Conservation (phyloP, 768 basidiomycete genomes). For the Trametes gibbosa region DNA sequence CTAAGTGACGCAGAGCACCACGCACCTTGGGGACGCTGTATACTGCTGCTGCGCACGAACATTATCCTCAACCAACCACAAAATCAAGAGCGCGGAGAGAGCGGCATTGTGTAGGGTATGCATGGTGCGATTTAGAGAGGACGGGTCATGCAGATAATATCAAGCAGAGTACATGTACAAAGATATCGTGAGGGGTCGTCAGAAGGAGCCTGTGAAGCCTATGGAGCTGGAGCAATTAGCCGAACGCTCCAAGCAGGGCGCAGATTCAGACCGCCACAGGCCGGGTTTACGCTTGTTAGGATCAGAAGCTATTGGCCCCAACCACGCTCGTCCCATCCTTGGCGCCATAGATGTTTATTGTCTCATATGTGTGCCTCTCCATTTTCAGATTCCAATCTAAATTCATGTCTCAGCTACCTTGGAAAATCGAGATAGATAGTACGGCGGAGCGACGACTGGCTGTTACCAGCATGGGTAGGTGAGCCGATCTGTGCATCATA, state of each 20-base stretch:
- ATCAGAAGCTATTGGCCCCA: constrained; percentile 17
- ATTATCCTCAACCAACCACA: constrained; percentile 16
- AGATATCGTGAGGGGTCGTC: constrained; percentile 15
- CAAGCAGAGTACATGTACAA: constrained; percentile 12
- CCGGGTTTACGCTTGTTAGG: constrained; percentile 24
- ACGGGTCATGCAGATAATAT: constrained; percentile 6
- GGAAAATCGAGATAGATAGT: no score
- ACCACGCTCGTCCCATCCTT: constrained; percentile 5
- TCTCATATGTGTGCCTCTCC: no score
- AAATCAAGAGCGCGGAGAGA: constrained; percentile 12
- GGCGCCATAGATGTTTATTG: background rate
- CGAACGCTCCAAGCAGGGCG: background rate
- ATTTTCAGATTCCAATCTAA: no score
- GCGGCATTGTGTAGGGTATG: background rate
- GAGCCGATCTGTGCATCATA: no score
- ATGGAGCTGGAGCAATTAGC: constrained; percentile 15
- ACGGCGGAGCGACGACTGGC: no score
- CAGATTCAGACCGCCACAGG: constrained; percentile 5
- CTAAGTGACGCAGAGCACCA: background rate
- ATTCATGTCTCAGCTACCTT: no score
- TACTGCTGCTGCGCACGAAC: constrained; percentile 19
- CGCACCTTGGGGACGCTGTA: constrained; percentile 25
- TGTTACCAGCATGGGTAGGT: no score
- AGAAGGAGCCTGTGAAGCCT: background rate
- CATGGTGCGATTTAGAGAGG: constrained; percentile 10